A percentile compares a stretch with the other conserved stretches of the same genome.
Evolutionary conservation across 805 yeast genomes (phyloP).

Genomic region (Teunomyces funiuensis): DNA sequence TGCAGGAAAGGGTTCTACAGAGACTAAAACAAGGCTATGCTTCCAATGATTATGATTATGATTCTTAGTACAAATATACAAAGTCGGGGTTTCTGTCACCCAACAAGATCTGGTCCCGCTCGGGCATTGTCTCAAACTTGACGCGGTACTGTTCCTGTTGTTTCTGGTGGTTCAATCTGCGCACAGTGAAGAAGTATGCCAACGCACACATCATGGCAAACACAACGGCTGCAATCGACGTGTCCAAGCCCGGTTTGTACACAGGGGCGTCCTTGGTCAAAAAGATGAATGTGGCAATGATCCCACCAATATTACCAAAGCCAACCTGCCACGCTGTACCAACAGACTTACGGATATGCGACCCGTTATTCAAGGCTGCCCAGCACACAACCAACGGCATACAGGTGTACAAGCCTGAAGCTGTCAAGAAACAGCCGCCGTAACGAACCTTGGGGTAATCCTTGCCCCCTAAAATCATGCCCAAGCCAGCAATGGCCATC

Average conservation of each 20-base stretch:
- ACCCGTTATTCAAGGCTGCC: constrained; percentile 60
- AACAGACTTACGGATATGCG: constrained; percentile 60
- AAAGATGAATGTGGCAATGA: constrained; percentile 60
- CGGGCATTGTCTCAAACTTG: constrained; percentile 24
- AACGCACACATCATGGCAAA: constrained; percentile 38
- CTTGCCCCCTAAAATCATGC: constrained; percentile 50
- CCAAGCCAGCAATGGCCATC: constrained; percentile 52
- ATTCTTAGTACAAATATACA: constrained; percentile 29
- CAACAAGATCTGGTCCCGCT: constrained; percentile 30
- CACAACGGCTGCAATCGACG: constrained; percentile 49
- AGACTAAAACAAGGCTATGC: too few relatives aligned
- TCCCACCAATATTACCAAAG: constrained; percentile 74
- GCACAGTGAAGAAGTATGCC: constrained; percentile 31
- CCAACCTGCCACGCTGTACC: constrained; percentile 66
- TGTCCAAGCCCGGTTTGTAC: constrained; percentile 53
- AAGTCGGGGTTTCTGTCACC: constrained; percentile 42
- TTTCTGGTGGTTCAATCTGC: constrained; percentile 21
- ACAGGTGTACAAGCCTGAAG: constrained; percentile 57
- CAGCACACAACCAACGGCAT: constrained; percentile 75
- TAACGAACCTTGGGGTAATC: constrained; percentile 45
- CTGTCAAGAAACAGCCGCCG: constrained; percentile 63
- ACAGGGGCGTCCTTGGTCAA: constrained; percentile 57
- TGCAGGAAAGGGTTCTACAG: constrained; percentile 3
- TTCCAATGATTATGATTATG: too few relatives aligned
- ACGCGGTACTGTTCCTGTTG: constrained; percentile 24